Base-by-base conservation (phyloP, 345 rosid genomes). In the Aquilaria malaccensis region DNA sequence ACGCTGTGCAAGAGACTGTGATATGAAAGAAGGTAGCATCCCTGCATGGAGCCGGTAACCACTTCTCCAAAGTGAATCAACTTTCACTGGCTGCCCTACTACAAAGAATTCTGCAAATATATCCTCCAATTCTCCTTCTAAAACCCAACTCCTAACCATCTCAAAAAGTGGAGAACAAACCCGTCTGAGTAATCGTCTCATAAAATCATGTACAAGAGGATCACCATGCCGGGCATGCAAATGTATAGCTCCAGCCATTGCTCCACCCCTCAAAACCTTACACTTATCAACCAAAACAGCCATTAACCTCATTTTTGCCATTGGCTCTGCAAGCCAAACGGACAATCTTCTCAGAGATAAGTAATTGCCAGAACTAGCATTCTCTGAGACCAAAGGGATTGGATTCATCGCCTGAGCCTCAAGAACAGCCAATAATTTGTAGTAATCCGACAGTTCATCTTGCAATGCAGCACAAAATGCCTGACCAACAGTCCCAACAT, bases 111-210 rank as follows among this genome's bases (percentile, higher is more conserved):
- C 97, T 1, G 97, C 79, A 59, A 83, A 94, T 60, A 83, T 83
- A 72, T 94, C 99, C 67, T 94, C 99, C 77, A 94, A 62, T 78
- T 94, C 97, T 33, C 99, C 99, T 78, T 94, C 99, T 74, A 94
- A 75, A 71, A 94, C 99, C 99, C 99, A 94, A 63, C 93, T 88
- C 84, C 96, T 88, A 59, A 94, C 99, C 97, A 94, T 90, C 76
- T 94, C 99, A 54, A 94, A 88, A 66, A 94, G 82, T 0, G 99
- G 99, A 64, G 95, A 94, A 68, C 97, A 94, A 14, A 91, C 97
- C 48, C 93, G 81, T 52, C 69, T 73, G 13, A 94, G 95, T 72
- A 94, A 80, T 58, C 74, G 77, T 82, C 75, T 85, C 99, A 94
- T 88, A 68, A 94, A 94, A 43, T 85, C 89, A 51, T 80, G 91